A percentile compares a stretch with the other conserved stretches of the same genome.
These are phyloP conservation scores for Singerocomus rubriflavus DNA, from an alignment of 1,284 basidiomycete genomes.

Conservation along the genomic window DNA sequence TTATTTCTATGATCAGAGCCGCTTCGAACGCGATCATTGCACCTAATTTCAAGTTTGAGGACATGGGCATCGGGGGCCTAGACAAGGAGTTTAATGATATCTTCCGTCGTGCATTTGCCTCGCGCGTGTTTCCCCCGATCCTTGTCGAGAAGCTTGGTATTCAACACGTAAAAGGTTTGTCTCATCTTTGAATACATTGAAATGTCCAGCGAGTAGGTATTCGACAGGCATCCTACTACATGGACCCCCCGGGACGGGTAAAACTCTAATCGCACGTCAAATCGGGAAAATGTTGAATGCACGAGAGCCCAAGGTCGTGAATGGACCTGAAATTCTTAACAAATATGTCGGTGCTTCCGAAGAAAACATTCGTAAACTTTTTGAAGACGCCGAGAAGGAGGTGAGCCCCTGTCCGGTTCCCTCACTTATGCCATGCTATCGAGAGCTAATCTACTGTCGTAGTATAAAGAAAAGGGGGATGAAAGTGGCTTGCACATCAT, in stretches of 20 bases:
- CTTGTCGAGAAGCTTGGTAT: conserved; percentile 98
- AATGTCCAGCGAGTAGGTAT: neutral
- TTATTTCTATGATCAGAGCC: conserved; percentile 46
- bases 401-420: conserved; percentile 35
- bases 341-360: conserved; percentile 99
- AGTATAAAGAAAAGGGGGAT: conserved; percentile 99
- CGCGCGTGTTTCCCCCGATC: conserved; percentile 95
- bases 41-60: conserved; percentile 99
- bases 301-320: conserved; percentile 97
- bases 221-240: conserved; percentile 83
- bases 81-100: conserved; percentile 96
- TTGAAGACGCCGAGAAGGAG: conserved; percentile 97
- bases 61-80: conserved; percentile 99
- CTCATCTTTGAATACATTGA: neutral
- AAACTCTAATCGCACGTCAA: conserved; percentile 97
- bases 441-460: neutral
- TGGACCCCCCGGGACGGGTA: conserved; percentile 97
- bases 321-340: conserved; percentile 96
- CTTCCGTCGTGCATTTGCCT: conserved; percentile 98
- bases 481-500: conserved; percentile 99
- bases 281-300: conserved; percentile 99
- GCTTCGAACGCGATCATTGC: conserved; percentile 95
- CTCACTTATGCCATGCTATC: neutral
- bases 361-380: conserved; percentile 98
- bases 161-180: conserved; percentile 92